Base-by-base conservation (phyloP, 139 green algal species). In the Chlamydomonas sp. region DNA sequence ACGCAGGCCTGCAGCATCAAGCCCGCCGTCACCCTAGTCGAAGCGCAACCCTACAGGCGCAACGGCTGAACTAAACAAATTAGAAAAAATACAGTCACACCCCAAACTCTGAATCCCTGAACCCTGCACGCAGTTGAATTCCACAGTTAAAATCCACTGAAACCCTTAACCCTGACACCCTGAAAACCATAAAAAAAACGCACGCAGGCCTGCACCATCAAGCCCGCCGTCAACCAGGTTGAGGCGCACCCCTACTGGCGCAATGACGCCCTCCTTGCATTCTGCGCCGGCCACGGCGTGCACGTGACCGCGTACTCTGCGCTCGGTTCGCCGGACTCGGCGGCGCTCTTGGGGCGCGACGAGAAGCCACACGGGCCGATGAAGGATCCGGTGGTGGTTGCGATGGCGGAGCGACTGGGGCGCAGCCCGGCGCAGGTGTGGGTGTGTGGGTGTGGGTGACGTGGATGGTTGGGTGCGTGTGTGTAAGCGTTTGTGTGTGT, bases 221-320 rank as follows among this genome's bases (percentile, higher is more conserved):
- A 71, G 72, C 85, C 84, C 0, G 76, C 81, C 0, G 84, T 92
- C 3, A 79, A 70, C 48, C 78, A 84, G 71, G 78, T 80, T 20
- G 93, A 98, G 83, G 70, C 85, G 20, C 91, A 97, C 81, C 93
- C 93, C 3, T 95, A 93, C 79, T 94, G 76, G 64, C 84, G 87
- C 65, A 95, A 97, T 36, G 79, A 93, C 50, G 72, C 74, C 1
- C 75, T 97, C 22, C 35, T 95, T 6, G 29, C 66, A 8, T 91
- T 65, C 35, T 91, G 83, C 73, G 57, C 69, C 4, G 35, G 38
- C 8, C 63, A 81, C 31, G 71, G 73, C 35, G 88, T 98, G 57
- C 93, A 97, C 67, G 77, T 98, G 10, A 96, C 90, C 1, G 90
- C 90, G 2, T 97, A 93, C 83, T 90, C 82, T 1, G 90, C 93